Evolutionary conservation across 306 rosid species (phyloP), one percentile per base, ranked within the genome.

Genomic region (Ormosia semicastrata): DNA sequence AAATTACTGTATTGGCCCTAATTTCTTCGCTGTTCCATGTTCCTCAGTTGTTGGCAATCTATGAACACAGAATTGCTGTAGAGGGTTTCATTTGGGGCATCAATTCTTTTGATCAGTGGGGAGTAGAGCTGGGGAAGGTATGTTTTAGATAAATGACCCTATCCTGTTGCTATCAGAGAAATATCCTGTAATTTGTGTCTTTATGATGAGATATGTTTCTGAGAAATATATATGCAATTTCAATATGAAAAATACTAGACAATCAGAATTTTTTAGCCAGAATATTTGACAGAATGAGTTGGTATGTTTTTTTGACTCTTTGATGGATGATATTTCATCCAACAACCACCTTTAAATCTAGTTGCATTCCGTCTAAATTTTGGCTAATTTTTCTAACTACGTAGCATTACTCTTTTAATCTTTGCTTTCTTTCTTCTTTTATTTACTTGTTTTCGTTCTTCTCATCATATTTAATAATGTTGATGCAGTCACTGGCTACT

Each of bases 31-130:
- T 83, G 65, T 67, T 66, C 54, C 68, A 60, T 81, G 76, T 73
- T 70, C 47, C 71, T 37, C 87, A 86, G 90, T 50, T 91, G 69
- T 77, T 96, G 88, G 97, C 99, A 66, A 89, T 93, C 81, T 93
- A 91, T 81, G 99, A 96, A 79, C 99, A 96, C 84, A 93, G 98
- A 85, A 63, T 96, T 86, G 97, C 98, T 47, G 98, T 93, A 8
- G 88, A 93, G 86, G 99, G 99, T 82, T 93, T 96, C 67, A 10
- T 93, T 65, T 96, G 99, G 99, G 96, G 93, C 66, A 96, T 96
- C 85, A 93, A 96, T 86, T 96, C 98, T 81, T 96, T 96, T 78
- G 99, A 93, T 62, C 99, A 96, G 71, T 96, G 99, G 99, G 99
- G 99, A 81, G 99, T 96, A 67, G 99, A 96, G 88, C 84, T 96